phyloP scores from a whole-genome alignment of 768 basidiomycete genomes.

The Lactarius evosmus region DNA sequence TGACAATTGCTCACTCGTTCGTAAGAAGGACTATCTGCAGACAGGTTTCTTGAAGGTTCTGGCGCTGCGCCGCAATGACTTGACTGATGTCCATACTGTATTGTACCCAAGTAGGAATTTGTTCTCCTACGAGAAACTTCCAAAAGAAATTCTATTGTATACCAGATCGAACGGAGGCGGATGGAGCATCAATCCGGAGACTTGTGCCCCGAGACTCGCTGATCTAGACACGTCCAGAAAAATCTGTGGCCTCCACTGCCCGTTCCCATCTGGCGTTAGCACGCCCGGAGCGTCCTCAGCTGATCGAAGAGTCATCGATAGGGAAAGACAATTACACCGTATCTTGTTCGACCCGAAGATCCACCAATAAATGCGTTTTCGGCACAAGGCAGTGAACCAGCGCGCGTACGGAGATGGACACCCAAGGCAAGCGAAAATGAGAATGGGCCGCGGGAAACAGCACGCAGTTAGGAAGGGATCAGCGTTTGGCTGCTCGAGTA shows the following conservation, averaged over 20 bases:
- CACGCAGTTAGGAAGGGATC: neutral
- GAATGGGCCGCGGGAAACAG: neutral
- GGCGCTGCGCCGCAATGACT: constrained; percentile 6
- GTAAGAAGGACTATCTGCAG: constrained; percentile 2
- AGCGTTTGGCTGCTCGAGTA: neutral
- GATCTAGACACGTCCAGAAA: constrained; percentile 5
- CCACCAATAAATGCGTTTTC: neutral
- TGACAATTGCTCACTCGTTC: neutral
- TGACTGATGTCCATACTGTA: neutral
- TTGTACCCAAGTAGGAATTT: constrained; percentile 11
- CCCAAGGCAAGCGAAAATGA: neutral
- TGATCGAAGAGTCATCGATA: constrained; percentile 6
- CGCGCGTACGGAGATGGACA: neutral
- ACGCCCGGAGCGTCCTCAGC: neutral
- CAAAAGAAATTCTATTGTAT: constrained; percentile 17
- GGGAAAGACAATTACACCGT: constrained; percentile 11
- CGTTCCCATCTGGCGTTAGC: constrained; percentile 22
- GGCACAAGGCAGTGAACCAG: neutral
- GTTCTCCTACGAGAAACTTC: constrained; percentile 18
- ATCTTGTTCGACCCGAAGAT: neutral
- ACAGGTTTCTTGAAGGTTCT: neutral
- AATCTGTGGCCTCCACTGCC: constrained; percentile 3
- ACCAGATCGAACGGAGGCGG: constrained; percentile 14
- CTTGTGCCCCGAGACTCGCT: constrained; percentile 14
- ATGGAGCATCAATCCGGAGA: constrained; percentile 19